These are phyloP conservation scores for Alternaria tenuissima DNA, from an alignment of 2,329 filamentous ascomycete genomes.

Conservation along the genomic window DNA sequence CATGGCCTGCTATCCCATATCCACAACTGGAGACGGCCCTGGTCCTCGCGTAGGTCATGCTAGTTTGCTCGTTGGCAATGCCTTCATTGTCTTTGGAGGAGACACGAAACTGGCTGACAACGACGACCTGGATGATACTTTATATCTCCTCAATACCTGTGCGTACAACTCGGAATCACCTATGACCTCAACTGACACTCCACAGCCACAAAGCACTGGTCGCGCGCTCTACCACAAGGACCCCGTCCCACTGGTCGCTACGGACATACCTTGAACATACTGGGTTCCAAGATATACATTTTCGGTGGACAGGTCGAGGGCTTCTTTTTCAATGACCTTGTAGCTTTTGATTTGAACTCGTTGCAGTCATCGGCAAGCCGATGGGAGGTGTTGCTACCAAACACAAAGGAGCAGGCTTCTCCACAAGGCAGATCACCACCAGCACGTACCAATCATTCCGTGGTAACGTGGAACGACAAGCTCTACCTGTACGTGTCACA, in stretches of 20 bases:
- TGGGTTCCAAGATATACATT: constrained; percentile 96
- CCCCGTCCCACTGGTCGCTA: constrained; percentile 89
- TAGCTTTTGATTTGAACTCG: constrained; percentile 95
- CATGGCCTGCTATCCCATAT: constrained; percentile 89
- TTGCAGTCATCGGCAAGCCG: constrained; percentile 88
- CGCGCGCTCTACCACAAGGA: constrained; percentile 86
- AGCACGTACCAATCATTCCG: constrained; percentile 91
- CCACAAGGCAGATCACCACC: constrained; percentile 65
- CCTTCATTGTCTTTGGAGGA: constrained; percentile 98
- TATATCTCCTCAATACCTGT: constrained; percentile 98
- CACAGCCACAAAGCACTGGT: constrained; percentile 96
- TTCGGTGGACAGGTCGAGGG: constrained; percentile 98
- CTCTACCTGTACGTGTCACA: constrained; percentile 72
- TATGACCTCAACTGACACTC: constrained; percentile 36
- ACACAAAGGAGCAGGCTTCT: constrained; percentile 66
- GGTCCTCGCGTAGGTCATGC: constrained; percentile 94
- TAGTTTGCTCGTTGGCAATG: constrained; percentile 93
- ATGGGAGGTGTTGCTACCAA: constrained; percentile 91
- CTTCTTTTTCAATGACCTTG: constrained; percentile 96
- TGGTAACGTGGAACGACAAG: constrained; percentile 91
- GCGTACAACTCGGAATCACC: constrained; percentile 52
- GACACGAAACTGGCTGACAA: constrained; percentile 97
- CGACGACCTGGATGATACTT: constrained; percentile 90
- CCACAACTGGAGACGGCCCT: constrained; percentile 91
- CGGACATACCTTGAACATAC: constrained; percentile 93